These are phyloP conservation scores for Gentiana straminea DNA, from an alignment of 257 asterid species.

Conservation along the genomic window DNA sequence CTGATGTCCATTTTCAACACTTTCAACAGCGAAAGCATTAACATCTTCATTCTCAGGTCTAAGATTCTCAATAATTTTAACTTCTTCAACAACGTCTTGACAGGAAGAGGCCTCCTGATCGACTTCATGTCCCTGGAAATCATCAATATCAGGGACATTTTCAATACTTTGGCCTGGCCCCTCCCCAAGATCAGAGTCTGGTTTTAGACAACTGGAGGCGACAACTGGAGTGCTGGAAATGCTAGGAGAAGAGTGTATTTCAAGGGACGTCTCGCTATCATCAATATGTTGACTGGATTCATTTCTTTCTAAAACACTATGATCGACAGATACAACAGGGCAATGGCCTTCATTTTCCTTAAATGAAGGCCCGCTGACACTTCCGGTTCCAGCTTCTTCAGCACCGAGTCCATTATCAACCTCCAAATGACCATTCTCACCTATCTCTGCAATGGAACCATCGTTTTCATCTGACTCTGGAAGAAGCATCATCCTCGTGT, in stretches of 20 bases:
- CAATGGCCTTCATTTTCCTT: neutral
- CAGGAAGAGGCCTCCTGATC: neutral
- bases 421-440: neutral
- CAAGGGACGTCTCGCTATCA: slow-evolving; percentile 13
- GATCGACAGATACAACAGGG: slow-evolving; percentile 5
- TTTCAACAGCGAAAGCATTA: neutral
- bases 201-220: slow-evolving; percentile 14
- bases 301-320: slow-evolving; percentile 1
- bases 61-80: neutral
- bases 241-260: slow-evolving; percentile 3
- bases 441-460: neutral
- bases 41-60: slow-evolving; percentile 2
- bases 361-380: neutral
- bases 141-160: neutral
- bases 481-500: slow-evolving; percentile 1
- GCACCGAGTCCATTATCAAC: slow-evolving; percentile 1
- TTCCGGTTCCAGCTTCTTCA: neutral
- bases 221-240: slow-evolving; percentile 1
- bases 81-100: slow-evolving; percentile 1
- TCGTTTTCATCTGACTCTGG: neutral
- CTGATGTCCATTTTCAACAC: neutral
- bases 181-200: slow-evolving; percentile 7
- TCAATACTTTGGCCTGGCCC: slow-evolving; percentile 3
- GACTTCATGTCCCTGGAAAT: neutral
- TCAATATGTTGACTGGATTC: neutral